Base-by-base conservation (phyloP, 2,329 filamentous ascomycete genomes). In the Fusarium incarnatum region DNA sequence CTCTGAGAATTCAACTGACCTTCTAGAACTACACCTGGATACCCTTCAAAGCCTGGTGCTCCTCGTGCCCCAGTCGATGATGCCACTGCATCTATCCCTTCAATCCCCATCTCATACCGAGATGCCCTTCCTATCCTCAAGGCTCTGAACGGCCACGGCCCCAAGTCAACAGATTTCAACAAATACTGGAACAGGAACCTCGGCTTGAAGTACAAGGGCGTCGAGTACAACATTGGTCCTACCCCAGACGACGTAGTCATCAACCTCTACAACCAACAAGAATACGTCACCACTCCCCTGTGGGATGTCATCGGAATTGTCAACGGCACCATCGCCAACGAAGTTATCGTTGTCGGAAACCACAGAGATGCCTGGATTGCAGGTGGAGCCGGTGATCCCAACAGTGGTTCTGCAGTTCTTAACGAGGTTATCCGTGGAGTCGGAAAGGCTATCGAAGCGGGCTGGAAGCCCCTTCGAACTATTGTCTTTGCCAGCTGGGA, bases 301-400 rank as follows among this genome's bases (percentile, higher is more conserved):
- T 97, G 94, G 94, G 92, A 99, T 77, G 93, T 96, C 4, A 95
- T 98, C 70, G 95, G 95, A 46, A 85, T 96, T 47, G 93, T 99
- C 78, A 97, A 97, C 74, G 96, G 95, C 12, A 92, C 91, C 1
- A 89, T 96, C 37, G 84, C 89, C 0, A 90, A 97, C 73, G 94
- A 98, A 76, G 94, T 97, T 2, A 85, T 99, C 47, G 86, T 99
- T 6, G 83, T 98, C 32, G 94, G 94, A n/a, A 97, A 97, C 76
- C 94, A 97, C 77, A 89, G 94, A 34, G 94, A 97, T 80, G 93
- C 94, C 0, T 97, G 93, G 93, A 91, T 95, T 74, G 90, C 91
- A 22, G 93, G 93, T n/a, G 93, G 93, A 25, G 92, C 92, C 18
- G 92, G 86, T 15, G 93, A 97, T 73, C 93, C 93, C 2, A 95